Evolutionary conservation across 2,329 filamentous ascomycete species (phyloP), one percentile per base, ranked within the genome.

Genomic region (Cyphellophora europaea): DNA sequence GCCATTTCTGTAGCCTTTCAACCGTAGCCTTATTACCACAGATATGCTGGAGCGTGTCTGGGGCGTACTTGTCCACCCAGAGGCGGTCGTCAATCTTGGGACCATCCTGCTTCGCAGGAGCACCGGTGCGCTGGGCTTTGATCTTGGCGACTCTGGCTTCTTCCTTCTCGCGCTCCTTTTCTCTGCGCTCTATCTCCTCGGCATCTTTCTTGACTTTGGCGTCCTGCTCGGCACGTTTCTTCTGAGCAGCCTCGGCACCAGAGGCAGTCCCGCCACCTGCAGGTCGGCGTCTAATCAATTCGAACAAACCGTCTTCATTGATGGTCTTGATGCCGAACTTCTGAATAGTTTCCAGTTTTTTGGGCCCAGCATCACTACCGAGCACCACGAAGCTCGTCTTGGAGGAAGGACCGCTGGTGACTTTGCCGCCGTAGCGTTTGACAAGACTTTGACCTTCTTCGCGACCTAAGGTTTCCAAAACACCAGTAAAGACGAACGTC

Each of bases 51-150:
- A 93, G 67, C 36, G 81, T 73, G 2, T 82, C 83, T 2, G 91
- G 91, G 0, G 91, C 91, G 59, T 98, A 96, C 51, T 95, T 96
- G 29, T 81, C 83, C 2, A 91, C 98, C 82, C 91, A 93, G 2
- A 98, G 68, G 47, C 84, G 78, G 40, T 75, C 71, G 35, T 77
- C 69, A 23, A 67, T 56, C 35, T 58, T 59, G 1, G 66, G 52
- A 14, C 52, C 44, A 37, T 59, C 56, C 2, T 56, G 50, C 6
- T 62, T 56, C n/a, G 61, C 47, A 18, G 69, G 51, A 30, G 54
- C 53, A 28, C 50, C 37, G 25, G 62, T 61, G 35, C 62, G 61
- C 32, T 64, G 59, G 17, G 52, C 51, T 27, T 51, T 49, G 41
- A 46, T 58, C 52, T 51, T 61, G 48, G 66, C 66, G 13, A 11